phyloP scores from a whole-genome alignment of 208 protist species.

The Wallacemonas sp. region DNA sequence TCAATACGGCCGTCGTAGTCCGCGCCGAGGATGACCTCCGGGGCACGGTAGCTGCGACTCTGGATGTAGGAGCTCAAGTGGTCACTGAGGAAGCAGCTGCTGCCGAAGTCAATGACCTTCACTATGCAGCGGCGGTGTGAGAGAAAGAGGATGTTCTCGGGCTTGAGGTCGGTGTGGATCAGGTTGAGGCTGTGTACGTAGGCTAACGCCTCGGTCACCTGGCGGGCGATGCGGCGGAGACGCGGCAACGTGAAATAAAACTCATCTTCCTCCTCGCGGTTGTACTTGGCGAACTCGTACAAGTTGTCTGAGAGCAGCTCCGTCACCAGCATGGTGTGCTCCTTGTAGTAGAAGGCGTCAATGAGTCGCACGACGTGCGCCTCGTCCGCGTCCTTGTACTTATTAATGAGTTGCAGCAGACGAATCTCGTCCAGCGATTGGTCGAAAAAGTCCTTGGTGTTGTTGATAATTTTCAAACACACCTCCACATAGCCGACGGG shows the following conservation, averaged over 20 bases:
- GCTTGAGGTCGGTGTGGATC: constrained; percentile 97
- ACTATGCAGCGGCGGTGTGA: constrained; percentile 92
- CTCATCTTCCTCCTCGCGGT: constrained; percentile 87
- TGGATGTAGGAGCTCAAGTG: constrained; percentile 95
- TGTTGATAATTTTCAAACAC: constrained; percentile 98
- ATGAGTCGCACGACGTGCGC: constrained; percentile 91
- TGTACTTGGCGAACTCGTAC: constrained; percentile 97
- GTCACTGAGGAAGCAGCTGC: constrained; percentile 94
- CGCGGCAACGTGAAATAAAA: constrained; percentile 94
- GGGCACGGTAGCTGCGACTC: constrained; percentile 93
- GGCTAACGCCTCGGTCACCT: constrained; percentile 81
- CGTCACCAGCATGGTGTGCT: constrained; percentile 96
- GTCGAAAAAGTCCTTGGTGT: constrained; percentile 98
- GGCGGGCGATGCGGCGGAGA: constrained; percentile 85
- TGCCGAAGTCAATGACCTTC: constrained; percentile 97
- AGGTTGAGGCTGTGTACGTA: constrained; percentile 95
- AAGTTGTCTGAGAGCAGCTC: constrained; percentile 96
- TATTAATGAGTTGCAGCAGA: constrained; percentile 93
- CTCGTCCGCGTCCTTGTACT: constrained; percentile 87
- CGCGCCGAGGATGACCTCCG: constrained; percentile 92
- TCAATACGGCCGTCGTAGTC: constrained; percentile 95
- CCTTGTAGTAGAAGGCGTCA: constrained; percentile 97
- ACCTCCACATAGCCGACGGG: constrained; percentile 78
- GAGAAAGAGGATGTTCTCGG: constrained; percentile 97
- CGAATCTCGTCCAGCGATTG: constrained; percentile 97